Conservation (phyloP, 2,329 filamentous ascomycete species). For the Neofusicoccum cordaticola region DNA sequence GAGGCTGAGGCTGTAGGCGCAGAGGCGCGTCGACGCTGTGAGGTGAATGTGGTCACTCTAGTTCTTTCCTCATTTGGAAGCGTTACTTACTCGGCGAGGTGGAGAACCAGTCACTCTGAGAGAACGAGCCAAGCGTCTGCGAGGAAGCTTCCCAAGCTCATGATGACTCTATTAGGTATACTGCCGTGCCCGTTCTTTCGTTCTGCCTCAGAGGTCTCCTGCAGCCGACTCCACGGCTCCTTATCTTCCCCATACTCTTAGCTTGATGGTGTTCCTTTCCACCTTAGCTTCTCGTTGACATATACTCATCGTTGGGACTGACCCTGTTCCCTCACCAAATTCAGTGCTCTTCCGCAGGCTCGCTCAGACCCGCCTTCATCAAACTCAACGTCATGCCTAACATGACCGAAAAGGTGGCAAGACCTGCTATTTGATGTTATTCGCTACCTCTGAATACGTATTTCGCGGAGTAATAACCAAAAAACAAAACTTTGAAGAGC, state of each 20-base stretch:
- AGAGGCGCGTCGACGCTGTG: neutral
- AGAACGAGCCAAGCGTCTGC: too few species aligned
- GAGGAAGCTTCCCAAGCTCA: too few species aligned
- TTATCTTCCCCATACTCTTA: too few species aligned
- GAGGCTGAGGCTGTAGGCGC: neutral
- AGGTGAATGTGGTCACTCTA: neutral
- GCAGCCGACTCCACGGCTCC: too few species aligned
- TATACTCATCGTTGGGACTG: neutral
- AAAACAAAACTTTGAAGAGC: neutral
- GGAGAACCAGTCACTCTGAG: too few species aligned
- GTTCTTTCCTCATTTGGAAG: neutral
- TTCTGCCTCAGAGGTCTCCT: too few species aligned
- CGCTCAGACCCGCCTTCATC: neutral
- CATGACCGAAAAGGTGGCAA: neutral
- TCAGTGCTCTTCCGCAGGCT: neutral
- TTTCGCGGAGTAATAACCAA: neutral
- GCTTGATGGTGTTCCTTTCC: too few species aligned
- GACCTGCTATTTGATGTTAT: conserved; percentile 12
- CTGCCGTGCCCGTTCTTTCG: too few species aligned
- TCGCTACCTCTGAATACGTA: conserved; percentile 11
- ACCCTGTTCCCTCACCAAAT: neutral
- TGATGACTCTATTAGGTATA: too few species aligned
- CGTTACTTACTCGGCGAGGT: neutral
- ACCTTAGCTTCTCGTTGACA: neutral
- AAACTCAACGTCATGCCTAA: neutral